Percentiles rank a stretch among this genome's conserved stretches.
These are phyloP conservation scores for Trypanosoma mega DNA, from an alignment of 208 protist genomes.

Conservation along the genomic window DNA sequence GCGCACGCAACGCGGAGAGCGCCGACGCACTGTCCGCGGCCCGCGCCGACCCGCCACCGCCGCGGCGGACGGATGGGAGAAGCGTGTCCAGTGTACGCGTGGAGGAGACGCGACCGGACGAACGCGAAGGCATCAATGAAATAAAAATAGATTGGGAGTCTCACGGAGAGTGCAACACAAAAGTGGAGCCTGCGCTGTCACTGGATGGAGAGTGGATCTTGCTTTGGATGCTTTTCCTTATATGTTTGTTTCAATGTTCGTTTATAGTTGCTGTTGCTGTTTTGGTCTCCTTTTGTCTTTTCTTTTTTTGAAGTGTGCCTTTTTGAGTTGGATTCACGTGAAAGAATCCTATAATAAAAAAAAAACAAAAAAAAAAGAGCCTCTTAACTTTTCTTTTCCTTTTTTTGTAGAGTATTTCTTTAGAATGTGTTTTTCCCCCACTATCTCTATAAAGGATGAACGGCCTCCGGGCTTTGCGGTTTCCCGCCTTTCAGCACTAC, in stretches of 20 bases:
- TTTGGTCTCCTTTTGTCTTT: background rate
- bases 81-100: background rate
- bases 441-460: too few relatives aligned
- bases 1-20: conserved; percentile 17
- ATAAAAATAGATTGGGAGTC: too few relatives aligned
- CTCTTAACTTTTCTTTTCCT: background rate
- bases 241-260: too few relatives aligned
- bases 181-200: too few relatives aligned
- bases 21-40: background rate
- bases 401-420: background rate
- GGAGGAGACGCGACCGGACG: conserved; percentile 3
- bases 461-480: too few relatives aligned
- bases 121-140: conserved; percentile 13
- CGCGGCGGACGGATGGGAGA: conserved; percentile 1
- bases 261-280: background rate
- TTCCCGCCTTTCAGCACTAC: too few relatives aligned
- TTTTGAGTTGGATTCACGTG: background rate
- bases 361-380: background rate
- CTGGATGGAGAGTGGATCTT: too few relatives aligned
- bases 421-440: too few relatives aligned
- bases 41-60: background rate
- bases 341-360: background rate
- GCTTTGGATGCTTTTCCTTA: too few relatives aligned
- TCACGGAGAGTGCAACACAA: too few relatives aligned
- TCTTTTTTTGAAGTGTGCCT: background rate